Conservation (phyloP, 179 eudicot species). For the Actinidia chinensis region DNA sequence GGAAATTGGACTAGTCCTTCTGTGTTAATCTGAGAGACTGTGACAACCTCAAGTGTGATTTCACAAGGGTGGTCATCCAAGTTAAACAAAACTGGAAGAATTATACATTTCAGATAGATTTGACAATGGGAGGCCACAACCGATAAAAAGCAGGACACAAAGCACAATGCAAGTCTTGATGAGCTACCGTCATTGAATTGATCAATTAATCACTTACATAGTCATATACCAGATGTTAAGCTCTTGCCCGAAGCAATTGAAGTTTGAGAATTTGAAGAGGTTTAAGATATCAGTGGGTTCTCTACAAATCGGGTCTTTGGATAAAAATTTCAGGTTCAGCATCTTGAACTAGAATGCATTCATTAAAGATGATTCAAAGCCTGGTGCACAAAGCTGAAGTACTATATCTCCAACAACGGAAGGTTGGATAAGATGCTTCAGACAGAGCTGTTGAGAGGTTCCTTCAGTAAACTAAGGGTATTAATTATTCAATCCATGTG, state of each 20-base stretch:
- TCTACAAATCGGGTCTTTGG: not conserved
- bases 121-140: not conserved
- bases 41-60: not conserved
- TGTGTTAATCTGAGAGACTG: conserved; percentile 17
- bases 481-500: not conserved
- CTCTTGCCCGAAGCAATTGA: not conserved
- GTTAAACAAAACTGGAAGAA: conserved; percentile 16
- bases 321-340: not conserved
- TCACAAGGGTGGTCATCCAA: conserved; percentile 3
- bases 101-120: not conserved
- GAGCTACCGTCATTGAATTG: not conserved
- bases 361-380: not conserved
- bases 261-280: not conserved
- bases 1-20: conserved; percentile 11
- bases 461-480: not conserved
- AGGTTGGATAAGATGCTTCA: not conserved
- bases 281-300: not conserved
- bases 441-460: too few relatives aligned
- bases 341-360: not conserved
- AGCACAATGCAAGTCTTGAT: not conserved
- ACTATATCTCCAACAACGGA: not conserved
- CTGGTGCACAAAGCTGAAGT: not conserved
- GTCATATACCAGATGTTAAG: not conserved
- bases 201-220: not conserved
- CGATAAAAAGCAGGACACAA: too few relatives aligned